These are phyloP conservation scores for Hygrocybe punicea DNA, from an alignment of 768 basidiomycete genomes.

Conservation along the genomic window DNA sequence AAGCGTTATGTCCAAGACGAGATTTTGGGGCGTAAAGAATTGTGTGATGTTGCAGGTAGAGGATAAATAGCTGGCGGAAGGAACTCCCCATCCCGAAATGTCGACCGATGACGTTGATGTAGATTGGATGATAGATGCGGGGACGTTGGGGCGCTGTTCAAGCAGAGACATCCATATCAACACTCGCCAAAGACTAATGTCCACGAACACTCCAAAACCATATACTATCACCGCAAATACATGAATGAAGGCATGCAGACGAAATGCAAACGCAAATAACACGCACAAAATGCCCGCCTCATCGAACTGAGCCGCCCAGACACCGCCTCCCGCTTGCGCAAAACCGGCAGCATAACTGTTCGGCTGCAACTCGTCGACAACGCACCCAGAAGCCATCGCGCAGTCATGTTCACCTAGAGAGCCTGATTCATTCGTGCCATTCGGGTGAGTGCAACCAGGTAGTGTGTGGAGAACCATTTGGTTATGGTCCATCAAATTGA, in stretches of 20 bases:
- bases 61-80: conserved; percentile 40
- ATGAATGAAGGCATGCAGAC: background rate
- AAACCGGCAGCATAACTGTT: conserved; percentile 50
- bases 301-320: conserved; percentile 68
- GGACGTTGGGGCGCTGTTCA: conserved; percentile 38
- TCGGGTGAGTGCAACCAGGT: conserved; percentile 35
- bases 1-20: conserved; percentile 54
- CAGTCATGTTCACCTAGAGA: conserved; percentile 31
- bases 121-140: conserved; percentile 28
- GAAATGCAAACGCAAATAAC: background rate
- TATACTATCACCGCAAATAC: conserved; percentile 28
- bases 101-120: conserved; percentile 34
- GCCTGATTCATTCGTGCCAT: conserved; percentile 31
- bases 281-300: conserved; percentile 40
- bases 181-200: conserved; percentile 2
- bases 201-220: conserved; percentile 48
- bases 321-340: conserved; percentile 49
- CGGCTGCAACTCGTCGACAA: conserved; percentile 40
- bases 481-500: conserved; percentile 50
- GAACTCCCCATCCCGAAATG: conserved; percentile 42
- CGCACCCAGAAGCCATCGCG: conserved; percentile 39
- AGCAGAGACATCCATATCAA: conserved; percentile 17
- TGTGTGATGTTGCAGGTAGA: conserved; percentile 40
- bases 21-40: conserved; percentile 45
- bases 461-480: conserved; percentile 56